Percentiles rank a stretch among this genome's conserved stretches.
phyloP scores from a whole-genome alignment of 495 filamentous ascomycete genomes.

The Beverwykella pulmonaria region DNA sequence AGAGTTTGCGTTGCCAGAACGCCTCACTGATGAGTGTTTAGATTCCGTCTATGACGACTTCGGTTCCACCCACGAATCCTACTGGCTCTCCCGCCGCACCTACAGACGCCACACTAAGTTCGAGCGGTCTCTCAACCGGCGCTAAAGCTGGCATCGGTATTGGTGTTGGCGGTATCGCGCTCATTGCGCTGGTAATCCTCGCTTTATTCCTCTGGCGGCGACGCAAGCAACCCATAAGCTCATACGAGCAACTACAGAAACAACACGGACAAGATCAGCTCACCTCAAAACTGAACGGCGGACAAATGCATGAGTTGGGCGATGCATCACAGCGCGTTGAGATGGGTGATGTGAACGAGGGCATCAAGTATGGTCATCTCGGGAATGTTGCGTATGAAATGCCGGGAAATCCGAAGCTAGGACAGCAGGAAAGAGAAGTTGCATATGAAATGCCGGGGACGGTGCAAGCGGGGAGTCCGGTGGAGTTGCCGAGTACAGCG shows the following conservation, averaged over 20 bases:
- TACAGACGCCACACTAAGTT: not conserved
- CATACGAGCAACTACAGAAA: not conserved
- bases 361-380: not conserved
- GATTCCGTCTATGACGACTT: not conserved
- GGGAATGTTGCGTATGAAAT: slow-evolving; percentile 15
- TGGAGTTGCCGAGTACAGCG: slow-evolving; percentile 12
- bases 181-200: slow-evolving; percentile 21
- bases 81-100: not conserved
- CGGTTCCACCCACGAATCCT: not conserved
- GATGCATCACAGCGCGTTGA: not conserved
- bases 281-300: not conserved
- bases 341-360: not conserved
- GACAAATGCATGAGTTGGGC: not conserved
- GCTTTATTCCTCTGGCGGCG: slow-evolving; percentile 19
- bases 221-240: slow-evolving; percentile 1
- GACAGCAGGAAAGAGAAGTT: not conserved
- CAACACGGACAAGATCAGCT: not conserved
- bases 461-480: not conserved
- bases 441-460: slow-evolving; percentile 18
- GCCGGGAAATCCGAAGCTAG: no score
- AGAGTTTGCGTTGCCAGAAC: not conserved
- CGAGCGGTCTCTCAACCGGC: slow-evolving; percentile 16
- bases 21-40: not conserved
- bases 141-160: slow-evolving; percentile 24
- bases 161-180: not conserved